A percentile compares a stretch with the other conserved stretches of the same genome.
These are phyloP conservation scores for Ophiostoma piceae DNA, from an alignment of 2,329 filamentous ascomycete species.

Conservation along the genomic window DNA sequence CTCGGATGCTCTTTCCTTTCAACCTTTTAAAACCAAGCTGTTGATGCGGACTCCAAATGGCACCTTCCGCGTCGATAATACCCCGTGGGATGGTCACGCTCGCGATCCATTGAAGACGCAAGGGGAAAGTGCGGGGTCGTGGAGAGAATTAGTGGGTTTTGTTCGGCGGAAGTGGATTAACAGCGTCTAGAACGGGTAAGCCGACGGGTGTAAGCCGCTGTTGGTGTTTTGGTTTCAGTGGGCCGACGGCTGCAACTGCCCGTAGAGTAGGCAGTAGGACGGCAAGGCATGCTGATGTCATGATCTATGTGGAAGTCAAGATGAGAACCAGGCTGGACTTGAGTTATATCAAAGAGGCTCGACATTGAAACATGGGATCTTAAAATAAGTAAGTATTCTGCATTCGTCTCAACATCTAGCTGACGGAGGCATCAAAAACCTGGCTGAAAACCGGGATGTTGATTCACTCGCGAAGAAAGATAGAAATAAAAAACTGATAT, in stretches of 20 bases:
- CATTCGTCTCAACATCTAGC: too few relatives aligned
- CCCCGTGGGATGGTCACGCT: neutral
- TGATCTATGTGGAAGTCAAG: too few relatives aligned
- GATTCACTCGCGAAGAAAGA: too few relatives aligned
- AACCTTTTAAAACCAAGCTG: too few relatives aligned
- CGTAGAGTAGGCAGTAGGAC: neutral
- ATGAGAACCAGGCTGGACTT: too few relatives aligned
- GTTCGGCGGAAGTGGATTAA: neutral
- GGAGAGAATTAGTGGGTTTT: neutral
- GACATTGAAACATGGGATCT: neutral
- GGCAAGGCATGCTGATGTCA: neutral
- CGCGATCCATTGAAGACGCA: neutral
- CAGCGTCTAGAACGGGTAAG: neutral
- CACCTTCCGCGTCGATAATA: neutral
- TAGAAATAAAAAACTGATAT: too few relatives aligned
- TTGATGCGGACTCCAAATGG: neutral
- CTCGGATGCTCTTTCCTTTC: neutral
- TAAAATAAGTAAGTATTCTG: neutral
- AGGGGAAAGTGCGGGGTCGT: conserved; percentile 4
- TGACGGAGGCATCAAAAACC: too few relatives aligned
- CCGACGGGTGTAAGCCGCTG: conserved; percentile 8
- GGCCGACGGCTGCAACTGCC: conserved; percentile 1
- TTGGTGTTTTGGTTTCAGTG: neutral
- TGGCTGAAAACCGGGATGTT: too few relatives aligned
- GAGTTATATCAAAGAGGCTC: too few relatives aligned